Base-by-base conservation (phyloP, 805 yeast species). In the Tanozyma kutaoensis region DNA sequence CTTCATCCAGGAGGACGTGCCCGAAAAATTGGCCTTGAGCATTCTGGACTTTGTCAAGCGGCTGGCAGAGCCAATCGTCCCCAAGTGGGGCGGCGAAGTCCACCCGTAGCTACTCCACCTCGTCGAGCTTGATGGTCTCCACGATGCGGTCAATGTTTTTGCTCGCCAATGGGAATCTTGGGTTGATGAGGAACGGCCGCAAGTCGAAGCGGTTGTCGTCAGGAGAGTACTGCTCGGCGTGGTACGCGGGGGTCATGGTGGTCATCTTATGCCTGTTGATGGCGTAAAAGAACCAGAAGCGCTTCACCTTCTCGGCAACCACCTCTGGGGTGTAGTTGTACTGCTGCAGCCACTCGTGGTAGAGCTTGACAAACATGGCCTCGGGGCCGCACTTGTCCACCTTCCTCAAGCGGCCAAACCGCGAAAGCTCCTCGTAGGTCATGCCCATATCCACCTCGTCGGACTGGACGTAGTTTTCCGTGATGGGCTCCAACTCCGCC, bases 391-490 rank as follows among this genome's bases (percentile, higher is more conserved):
- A 81, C 55, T 86, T 86, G 26, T 81, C 82, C 25, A 91, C 77
- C 52, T 91, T 91, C 38, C 99, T 69, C 34, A 91, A 64, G 32
- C 79, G 67, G 10, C 99, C 99, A 58, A 91, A 86, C 5, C 79
- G 62, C 19, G 95, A 77, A 33, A 91, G 65, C 47, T 91, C 98
- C 37, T 86, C 93, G 44, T 91, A 91, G 0, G 95, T 80, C 77
- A 93, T 79, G 2, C 99, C 99, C 99, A 91, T 91, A 46, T 91
- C 99, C 10, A 71, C 74, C 52, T 91, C 99, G 50, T 91, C 99
- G 18, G 93, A 79, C 52, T 91, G 99, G 11, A 88, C 93, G 42
- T 91, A 88, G 30, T 72, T 66, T 37, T 78, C 75, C 0, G 98
- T 91, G 28, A 84, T 88, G 20, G 99, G 99, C 45, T 91, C 99